Percentiles rank a stretch among this genome's conserved stretches.
Conservation (phyloP, 1,284 basidiomycete genomes). For the Rhodotorula mucilaginosa region DNA sequence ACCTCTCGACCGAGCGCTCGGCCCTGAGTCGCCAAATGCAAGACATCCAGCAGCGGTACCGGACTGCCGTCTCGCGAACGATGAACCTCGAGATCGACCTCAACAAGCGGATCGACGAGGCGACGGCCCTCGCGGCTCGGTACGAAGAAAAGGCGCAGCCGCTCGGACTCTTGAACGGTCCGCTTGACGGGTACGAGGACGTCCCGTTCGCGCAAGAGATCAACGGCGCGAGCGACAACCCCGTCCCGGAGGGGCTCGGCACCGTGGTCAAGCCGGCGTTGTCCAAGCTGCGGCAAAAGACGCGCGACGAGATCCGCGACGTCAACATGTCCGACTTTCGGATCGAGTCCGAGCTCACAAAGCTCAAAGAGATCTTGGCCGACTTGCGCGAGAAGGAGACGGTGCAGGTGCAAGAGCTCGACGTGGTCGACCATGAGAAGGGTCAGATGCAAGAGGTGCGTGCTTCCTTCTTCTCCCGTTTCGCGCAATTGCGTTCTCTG, state of each 20-base stretch:
- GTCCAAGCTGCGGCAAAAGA: constrained; percentile 30
- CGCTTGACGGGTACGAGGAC: constrained; percentile 38
- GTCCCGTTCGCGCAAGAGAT: constrained; percentile 44
- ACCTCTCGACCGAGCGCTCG: constrained; percentile 36
- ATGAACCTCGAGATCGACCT: constrained; percentile 41
- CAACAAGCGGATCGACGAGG: constrained; percentile 29
- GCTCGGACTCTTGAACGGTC: constrained; percentile 38
- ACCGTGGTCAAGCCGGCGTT: constrained; percentile 42
- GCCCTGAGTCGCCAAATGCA: constrained; percentile 17
- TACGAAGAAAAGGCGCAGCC: constrained; percentile 39
- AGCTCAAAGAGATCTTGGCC: constrained; percentile 33
- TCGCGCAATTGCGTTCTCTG: neutral
- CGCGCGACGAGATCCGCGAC: constrained; percentile 23
- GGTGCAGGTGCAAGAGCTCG: constrained; percentile 30
- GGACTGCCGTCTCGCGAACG: constrained; percentile 14
- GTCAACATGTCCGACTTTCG: constrained; percentile 17
- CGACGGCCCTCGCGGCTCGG: constrained; percentile 23
- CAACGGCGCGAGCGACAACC: constrained; percentile 38
- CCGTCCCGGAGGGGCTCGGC: constrained; percentile 41
- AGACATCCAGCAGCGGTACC: constrained; percentile 18
- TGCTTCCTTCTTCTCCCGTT: neutral
- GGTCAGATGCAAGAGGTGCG: constrained; percentile 41
- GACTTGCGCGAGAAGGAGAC: constrained; percentile 34
- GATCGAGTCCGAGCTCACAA: constrained; percentile 28
- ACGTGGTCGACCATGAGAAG: constrained; percentile 39